These are phyloP conservation scores for Termitomyces sp. DNA, from an alignment of 768 basidiomycete genomes.

Conservation along the genomic window DNA sequence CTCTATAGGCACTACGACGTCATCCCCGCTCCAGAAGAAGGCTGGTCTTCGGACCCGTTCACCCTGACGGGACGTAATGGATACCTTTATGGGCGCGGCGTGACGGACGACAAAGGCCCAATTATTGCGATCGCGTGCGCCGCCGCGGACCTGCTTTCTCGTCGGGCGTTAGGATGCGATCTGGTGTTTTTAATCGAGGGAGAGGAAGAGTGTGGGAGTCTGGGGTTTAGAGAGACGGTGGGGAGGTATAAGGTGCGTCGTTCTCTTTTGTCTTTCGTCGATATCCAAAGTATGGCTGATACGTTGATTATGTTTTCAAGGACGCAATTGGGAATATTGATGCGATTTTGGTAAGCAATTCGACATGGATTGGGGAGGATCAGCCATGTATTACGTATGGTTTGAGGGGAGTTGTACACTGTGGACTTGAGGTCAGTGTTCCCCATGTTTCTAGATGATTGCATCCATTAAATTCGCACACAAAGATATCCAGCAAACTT, in stretches of 20 bases:
- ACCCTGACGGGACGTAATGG: conserved; percentile 78
- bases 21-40: conserved; percentile 68
- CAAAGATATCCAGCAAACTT: conserved; percentile 59
- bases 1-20: conserved; percentile 86
- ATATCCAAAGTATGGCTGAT: neutral
- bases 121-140: conserved; percentile 89
- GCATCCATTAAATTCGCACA: neutral
- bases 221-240: conserved; percentile 79
- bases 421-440: conserved; percentile 57
- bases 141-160: conserved; percentile 71
- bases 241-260: conserved; percentile 58
- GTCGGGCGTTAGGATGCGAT: conserved; percentile 76
- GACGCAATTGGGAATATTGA: conserved; percentile 82
- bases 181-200: conserved; percentile 91
- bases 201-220: conserved; percentile 93
- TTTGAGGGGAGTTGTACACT: conserved; percentile 89
- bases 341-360: conserved; percentile 90
- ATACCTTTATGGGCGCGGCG: conserved; percentile 86
- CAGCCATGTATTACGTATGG: conserved; percentile 95
- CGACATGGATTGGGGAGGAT: conserved; percentile 93
- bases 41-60: conserved; percentile 87
- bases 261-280: neutral
- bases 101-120: conserved; percentile 95
- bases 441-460: neutral
- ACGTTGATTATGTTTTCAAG: conserved; percentile 27